These are phyloP conservation scores for Capronia americana DNA, from an alignment of 2,329 filamentous ascomycete species.

Conservation along the genomic window DNA sequence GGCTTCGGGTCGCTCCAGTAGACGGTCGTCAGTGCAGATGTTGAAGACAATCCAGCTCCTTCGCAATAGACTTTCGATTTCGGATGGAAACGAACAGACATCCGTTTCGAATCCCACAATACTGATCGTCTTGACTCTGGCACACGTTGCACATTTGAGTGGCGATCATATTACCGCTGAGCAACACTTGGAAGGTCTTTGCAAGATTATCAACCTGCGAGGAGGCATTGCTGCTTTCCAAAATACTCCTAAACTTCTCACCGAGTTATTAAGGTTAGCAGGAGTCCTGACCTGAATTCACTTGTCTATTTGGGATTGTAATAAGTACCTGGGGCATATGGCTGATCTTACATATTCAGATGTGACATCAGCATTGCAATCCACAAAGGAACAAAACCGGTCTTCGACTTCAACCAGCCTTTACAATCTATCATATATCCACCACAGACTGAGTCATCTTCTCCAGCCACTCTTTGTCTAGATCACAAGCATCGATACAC, in stretches of 20 bases:
- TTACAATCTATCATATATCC: constrained; percentile 16
- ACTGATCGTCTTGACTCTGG: constrained; percentile 44
- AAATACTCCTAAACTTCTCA: constrained; percentile 45
- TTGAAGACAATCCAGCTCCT: constrained; percentile 43
- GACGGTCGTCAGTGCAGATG: constrained; percentile 39
- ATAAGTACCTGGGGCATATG: background rate
- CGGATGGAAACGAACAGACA: constrained; percentile 32
- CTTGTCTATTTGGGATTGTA: background rate
- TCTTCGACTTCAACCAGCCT: constrained; percentile 39
- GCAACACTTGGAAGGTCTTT: constrained; percentile 48
- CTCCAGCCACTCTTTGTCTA: constrained; percentile 24
- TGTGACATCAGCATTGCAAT: constrained; percentile 43
- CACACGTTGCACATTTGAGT: constrained; percentile 42
- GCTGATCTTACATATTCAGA: constrained; percentile 25
- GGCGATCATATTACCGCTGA: constrained; percentile 43
- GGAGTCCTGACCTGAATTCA: background rate
- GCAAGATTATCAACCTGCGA: constrained; percentile 48
- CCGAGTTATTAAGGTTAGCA: constrained; percentile 46
- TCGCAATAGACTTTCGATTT: constrained; percentile 41
- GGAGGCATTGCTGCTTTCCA: constrained; percentile 46
- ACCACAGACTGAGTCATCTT: constrained; percentile 31
- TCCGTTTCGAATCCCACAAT: constrained; percentile 44
- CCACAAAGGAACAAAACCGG: constrained; percentile 35
- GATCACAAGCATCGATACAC: background rate
- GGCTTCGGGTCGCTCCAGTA: constrained; percentile 2